Percentiles rank a stretch among this genome's conserved stretches.
These are phyloP conservation scores for Cystobasidium slooffiae DNA, from an alignment of 1,284 basidiomycete species.

Conservation along the genomic window DNA sequence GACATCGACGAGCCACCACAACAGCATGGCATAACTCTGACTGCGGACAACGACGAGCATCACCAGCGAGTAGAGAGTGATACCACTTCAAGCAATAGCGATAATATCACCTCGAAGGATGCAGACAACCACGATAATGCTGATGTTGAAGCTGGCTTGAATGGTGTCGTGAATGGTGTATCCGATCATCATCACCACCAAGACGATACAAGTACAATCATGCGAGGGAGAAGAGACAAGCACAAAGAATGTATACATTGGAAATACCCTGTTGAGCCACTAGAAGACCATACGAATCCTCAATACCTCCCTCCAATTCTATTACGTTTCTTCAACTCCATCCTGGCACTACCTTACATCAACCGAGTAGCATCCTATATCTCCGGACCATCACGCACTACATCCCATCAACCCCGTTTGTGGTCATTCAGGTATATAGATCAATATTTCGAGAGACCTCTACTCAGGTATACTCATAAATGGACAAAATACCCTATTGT, in stretches of 20 bases:
- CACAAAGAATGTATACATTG: not conserved
- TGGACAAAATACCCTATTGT: constrained; percentile 23
- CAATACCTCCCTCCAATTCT: constrained; percentile 32
- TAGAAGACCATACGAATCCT: constrained; percentile 35
- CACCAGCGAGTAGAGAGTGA: not conserved
- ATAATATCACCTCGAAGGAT: constrained; percentile 2
- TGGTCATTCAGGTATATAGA: constrained; percentile 23
- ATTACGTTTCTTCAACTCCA: not conserved
- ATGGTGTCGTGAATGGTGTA: not conserved
- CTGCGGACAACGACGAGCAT: not conserved
- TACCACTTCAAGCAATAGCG: not conserved
- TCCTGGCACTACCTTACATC: constrained; percentile 20
- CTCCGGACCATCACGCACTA: constrained; percentile 2
- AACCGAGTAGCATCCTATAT: constrained; percentile 18
- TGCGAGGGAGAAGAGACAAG: constrained; percentile 2
- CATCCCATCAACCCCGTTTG: constrained; percentile 10
- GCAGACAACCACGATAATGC: not conserved
- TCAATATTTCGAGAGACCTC: constrained; percentile 13
- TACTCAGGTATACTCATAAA: constrained; percentile 27
- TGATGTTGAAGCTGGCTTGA: constrained; percentile 1
- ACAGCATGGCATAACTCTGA: not conserved
- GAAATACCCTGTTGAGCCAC: not conserved
- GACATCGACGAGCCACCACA: not conserved
- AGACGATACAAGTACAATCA: not conserved
- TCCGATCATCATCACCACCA: not conserved